phyloP scores from a whole-genome alignment of 257 asterid genomes.

The Cynanchum wilfordii region DNA sequence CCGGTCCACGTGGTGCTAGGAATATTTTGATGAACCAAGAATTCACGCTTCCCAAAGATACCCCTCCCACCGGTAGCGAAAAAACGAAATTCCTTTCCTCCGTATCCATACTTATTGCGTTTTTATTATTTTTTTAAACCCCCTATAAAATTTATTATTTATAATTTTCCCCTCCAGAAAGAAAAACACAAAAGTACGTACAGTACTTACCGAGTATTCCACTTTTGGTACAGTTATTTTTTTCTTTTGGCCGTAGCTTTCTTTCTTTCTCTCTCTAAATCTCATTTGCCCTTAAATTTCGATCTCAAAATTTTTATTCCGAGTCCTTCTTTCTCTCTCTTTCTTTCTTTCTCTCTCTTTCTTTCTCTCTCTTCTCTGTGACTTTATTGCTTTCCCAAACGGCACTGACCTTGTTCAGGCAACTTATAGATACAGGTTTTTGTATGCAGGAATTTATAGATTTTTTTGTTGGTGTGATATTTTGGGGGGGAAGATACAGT shows the following conservation, averaged over 20 bases:
- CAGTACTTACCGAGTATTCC: not conserved
- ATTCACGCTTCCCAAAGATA: slow-evolving; percentile 29
- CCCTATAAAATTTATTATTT: not conserved
- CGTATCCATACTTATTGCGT: not conserved
- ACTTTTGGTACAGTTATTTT: not conserved
- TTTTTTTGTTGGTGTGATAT: not conserved
- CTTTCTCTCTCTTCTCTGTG: slow-evolving; percentile 3
- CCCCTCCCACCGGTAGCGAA: not conserved
- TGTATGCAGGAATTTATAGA: not conserved
- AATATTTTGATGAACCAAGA: slow-evolving; percentile 27
- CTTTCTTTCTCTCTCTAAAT: slow-evolving; percentile 3
- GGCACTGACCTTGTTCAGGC: slow-evolving; percentile 8
- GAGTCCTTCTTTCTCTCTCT: not conserved
- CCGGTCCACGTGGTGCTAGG: slow-evolving; percentile 12
- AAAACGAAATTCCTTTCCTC: slow-evolving; percentile 25
- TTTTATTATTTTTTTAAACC: not conserved
- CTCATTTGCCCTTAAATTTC: slow-evolving; percentile 24
- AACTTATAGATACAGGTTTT: slow-evolving; percentile 5
- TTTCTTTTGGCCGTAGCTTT: not conserved
- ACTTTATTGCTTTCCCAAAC: slow-evolving; percentile 4
- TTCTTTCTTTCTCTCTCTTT: not conserved
- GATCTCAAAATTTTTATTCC: slow-evolving; percentile 18
- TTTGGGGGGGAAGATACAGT: not conserved
- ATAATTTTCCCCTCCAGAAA: not conserved
- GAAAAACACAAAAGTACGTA: not conserved